Conservation (phyloP, 1,139 yeast species). For the Wickerhamomyces sp. region DNA sequence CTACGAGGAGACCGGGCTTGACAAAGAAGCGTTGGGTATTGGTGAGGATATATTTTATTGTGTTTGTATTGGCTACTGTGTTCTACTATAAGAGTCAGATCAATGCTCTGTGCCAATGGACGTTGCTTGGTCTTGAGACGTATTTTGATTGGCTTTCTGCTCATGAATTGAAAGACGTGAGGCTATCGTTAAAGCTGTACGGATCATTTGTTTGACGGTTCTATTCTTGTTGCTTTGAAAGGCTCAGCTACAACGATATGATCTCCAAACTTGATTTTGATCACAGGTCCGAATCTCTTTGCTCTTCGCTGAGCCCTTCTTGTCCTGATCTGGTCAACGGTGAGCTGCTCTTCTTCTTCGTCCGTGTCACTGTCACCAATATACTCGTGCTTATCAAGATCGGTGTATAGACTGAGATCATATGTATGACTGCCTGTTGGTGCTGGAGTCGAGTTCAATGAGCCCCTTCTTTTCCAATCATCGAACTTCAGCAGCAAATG, state of each 20-base stretch:
- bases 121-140: constrained; percentile 8
- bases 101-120: constrained; percentile 17
- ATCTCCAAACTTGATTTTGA: constrained; percentile 19
- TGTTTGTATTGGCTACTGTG: constrained; percentile 2
- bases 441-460: constrained; percentile 1
- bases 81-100: constrained; percentile 16
- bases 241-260: constrained; percentile 22
- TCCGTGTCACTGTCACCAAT: constrained; percentile 24
- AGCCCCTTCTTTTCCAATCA: constrained; percentile 34
- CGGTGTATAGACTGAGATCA: constrained; percentile 16
- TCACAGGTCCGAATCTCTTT: constrained; percentile 19
- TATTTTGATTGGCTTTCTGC: constrained; percentile 8
- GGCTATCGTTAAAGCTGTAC: too few relatives aligned
- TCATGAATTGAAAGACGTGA: constrained; percentile 6
- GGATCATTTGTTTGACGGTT: constrained; percentile 1
- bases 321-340: constrained; percentile 14
- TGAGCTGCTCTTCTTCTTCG: constrained; percentile 18
- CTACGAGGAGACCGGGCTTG: not conserved
- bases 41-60: not conserved
- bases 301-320: constrained; percentile 11
- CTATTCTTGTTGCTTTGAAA: constrained; percentile 18
- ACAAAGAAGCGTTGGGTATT: constrained; percentile 3
- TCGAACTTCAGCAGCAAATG: constrained; percentile 44
- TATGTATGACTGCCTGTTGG: constrained; percentile 1
- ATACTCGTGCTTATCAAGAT: constrained; percentile 15